Base-by-base conservation (phyloP, 1,284 basidiomycete genomes). In the Puccinia triticina region DNA sequence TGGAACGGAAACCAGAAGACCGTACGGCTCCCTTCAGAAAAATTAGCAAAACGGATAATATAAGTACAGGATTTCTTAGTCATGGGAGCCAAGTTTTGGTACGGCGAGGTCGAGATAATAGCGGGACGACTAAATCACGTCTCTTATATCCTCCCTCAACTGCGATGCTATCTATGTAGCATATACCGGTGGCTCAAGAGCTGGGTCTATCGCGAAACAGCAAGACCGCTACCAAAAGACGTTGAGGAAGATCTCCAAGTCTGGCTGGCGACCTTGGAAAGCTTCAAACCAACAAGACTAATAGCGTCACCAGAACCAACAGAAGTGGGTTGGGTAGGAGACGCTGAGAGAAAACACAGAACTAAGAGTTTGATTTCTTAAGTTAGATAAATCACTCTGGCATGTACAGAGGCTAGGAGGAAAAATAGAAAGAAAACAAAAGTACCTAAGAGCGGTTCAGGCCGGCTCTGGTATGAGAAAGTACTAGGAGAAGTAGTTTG, bases 1-100 rank as follows among this genome's bases (percentile, higher is more conserved):
- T 76, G 74, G 74, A 76, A 76, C 43, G 55, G 46, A 10, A 26
- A 0, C 8, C n/a, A 57, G 18, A 57, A 34, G 1, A 57, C 73
- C 8, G 73, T 76, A 2, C 2, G 74, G 1, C 55, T 76, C 29
- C 74, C 74, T n/a, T 53, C 21, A 4, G 55, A 43, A 2, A 59
- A 76, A 16, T 1, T 50, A 43, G 0, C 3, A 4, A 14, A 40
- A 2, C 32, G 55, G 55, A 18, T 76, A 8, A 18, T n/a, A 1
- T 40, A 69, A 16, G 1, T 69, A 2, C 32, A 64, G 2, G 4
- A 1, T 8, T 46, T 69, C 26, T n/a, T n/a, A n/a, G n/a, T 16
- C 34, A 7, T 10, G 8, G 4, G 23, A 26, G 29, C 10, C 23
- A 12, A n/a, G 37, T 21, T 43, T 46, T 40, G 4, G 2, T 67